Evolutionary conservation across 2,329 filamentous ascomycete species (phyloP).

Genomic region (Capronia epimyces): DNA sequence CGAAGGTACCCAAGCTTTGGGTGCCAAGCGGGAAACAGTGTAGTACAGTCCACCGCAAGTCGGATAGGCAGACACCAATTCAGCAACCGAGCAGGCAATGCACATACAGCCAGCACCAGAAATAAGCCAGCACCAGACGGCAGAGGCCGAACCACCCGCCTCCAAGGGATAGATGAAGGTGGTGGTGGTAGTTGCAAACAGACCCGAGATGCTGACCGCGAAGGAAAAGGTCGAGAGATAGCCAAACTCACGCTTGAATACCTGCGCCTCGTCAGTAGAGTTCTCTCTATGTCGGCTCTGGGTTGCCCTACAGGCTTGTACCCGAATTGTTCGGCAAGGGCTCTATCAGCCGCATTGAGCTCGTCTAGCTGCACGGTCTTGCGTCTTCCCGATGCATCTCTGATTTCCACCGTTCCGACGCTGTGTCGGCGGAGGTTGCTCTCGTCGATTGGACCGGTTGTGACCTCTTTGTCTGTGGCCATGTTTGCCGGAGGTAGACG

Average conservation of each 20-base stretch:
- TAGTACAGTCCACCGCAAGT: constrained; percentile 54
- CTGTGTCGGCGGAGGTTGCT: constrained; percentile 19
- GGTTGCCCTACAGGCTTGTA: constrained; percentile 32
- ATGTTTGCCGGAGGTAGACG: not conserved
- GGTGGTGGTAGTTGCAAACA: constrained; percentile 53
- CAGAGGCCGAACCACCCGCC: constrained; percentile 51
- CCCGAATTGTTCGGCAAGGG: constrained; percentile 32
- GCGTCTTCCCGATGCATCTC: constrained; percentile 21
- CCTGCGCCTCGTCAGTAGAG: constrained; percentile 6
- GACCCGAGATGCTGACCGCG: constrained; percentile 53
- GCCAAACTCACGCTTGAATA: constrained; percentile 53
- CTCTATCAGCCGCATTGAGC: constrained; percentile 29
- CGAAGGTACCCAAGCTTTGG: constrained; percentile 42
- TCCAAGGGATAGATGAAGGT: constrained; percentile 52
- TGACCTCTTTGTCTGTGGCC: constrained; percentile 9
- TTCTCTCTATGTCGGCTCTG: not conserved
- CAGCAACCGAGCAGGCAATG: constrained; percentile 50
- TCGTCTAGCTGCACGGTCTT: constrained; percentile 29
- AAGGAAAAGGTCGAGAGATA: constrained; percentile 57
- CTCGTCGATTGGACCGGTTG: constrained; percentile 10
- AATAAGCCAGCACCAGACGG: constrained; percentile 56
- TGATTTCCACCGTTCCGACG: constrained; percentile 21
- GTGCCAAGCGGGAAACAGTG: constrained; percentile 53
- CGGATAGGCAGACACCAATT: constrained; percentile 55
- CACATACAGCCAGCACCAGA: constrained; percentile 54